These are phyloP conservation scores for Capsicum rhomboideum DNA, from an alignment of 257 asterid genomes.

Conservation along the genomic window DNA sequence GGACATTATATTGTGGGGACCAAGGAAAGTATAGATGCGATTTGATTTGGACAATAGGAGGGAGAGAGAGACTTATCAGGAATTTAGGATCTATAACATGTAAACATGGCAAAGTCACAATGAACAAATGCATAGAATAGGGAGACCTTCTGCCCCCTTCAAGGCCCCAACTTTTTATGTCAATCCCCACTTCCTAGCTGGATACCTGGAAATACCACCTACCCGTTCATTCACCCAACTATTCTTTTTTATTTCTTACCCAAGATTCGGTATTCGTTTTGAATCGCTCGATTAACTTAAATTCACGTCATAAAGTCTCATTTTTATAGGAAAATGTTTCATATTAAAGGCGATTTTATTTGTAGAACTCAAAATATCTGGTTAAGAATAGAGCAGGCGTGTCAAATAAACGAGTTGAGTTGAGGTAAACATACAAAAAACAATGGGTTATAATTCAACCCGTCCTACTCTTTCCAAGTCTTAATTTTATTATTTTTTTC, in stretches of 20 bases:
- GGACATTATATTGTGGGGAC: not conserved
- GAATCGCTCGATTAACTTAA: no score
- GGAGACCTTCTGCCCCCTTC: not conserved
- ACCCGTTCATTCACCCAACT: not conserved
- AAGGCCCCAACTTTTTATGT: not conserved
- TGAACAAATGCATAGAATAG: constrained; percentile 1
- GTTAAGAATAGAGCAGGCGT: not conserved
- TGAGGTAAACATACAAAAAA: not conserved
- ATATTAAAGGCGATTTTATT: not conserved
- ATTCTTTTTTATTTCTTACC: not conserved
- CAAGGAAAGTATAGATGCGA: not conserved
- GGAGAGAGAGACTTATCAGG: not conserved
- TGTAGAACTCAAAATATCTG: not conserved
- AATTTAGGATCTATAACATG: not conserved
- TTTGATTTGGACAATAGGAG: not conserved
- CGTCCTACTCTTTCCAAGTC: not conserved
- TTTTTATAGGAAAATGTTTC: not conserved
- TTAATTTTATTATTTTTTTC: not conserved
- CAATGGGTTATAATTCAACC: not conserved
- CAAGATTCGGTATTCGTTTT: rapidly evolving
- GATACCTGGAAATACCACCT: not conserved
- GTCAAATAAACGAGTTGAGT: no score
- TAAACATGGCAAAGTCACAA: not conserved
- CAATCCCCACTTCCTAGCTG: not conserved
- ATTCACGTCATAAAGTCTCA: no score